A percentile compares a stretch with the other conserved stretches of the same genome.
Conservation (phyloP, 371 early-diverging fungal species). For the Apophysomyces sp. region DNA sequence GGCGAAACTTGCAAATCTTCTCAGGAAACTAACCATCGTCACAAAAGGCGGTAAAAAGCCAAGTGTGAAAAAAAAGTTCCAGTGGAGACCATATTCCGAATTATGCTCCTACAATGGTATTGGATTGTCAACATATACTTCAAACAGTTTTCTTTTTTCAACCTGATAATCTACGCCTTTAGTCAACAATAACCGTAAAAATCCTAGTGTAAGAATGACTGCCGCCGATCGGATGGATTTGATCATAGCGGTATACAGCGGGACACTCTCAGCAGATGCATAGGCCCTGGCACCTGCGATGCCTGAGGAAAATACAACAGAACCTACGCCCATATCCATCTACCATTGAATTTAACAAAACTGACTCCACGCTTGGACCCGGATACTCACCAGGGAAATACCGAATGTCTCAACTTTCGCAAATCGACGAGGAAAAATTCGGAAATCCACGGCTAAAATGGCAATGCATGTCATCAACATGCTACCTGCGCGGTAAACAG, state of each 20-base stretch:
- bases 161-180: conserved; percentile 85
- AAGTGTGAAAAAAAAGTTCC: conserved; percentile 98
- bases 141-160: neutral
- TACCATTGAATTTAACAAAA: conserved; percentile 14
- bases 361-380: neutral
- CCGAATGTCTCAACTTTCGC: conserved; percentile 95
- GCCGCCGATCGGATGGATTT: conserved; percentile 42
- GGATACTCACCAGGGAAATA: conserved; percentile 73
- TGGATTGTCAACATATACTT: neutral
- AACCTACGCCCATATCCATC: conserved; percentile 91
- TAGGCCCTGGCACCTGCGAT: conserved; percentile 69
- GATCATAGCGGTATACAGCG: conserved; percentile 17
- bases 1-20: conserved; percentile 38
- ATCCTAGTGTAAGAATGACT: conserved; percentile 76
- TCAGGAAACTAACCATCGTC: conserved; percentile 49
- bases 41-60: conserved; percentile 82
- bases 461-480: conserved; percentile 79
- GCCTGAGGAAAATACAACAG: conserved; percentile 82
- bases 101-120: conserved; percentile 74
- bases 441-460: conserved; percentile 96
- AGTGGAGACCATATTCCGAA: conserved; percentile 96
- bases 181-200: conserved; percentile 66
- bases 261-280: conserved; percentile 15
- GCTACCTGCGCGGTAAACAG: conserved; percentile 74
- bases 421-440: conserved; percentile 87